phyloP scores from a whole-genome alignment of 805 yeast genomes.

The Cyberlindnera veronae region DNA sequence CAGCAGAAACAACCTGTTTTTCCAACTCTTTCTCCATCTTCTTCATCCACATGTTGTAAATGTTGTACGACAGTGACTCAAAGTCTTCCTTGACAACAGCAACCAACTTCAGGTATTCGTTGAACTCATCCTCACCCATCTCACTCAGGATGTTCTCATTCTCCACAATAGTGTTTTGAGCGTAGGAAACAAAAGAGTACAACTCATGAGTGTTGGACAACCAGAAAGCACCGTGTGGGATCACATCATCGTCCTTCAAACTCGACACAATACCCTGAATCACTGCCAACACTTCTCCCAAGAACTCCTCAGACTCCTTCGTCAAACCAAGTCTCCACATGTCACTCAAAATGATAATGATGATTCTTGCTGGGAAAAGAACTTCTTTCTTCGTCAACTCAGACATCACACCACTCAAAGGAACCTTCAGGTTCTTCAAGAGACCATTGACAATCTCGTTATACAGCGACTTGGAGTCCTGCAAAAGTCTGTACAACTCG shows the following conservation, averaged over 20 bases:
- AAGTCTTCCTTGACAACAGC: slow-evolving; percentile 92
- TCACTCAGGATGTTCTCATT: slow-evolving; percentile 76
- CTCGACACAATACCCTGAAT: slow-evolving; percentile 80
- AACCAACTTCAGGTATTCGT: slow-evolving; percentile 83
- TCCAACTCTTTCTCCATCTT: slow-evolving; percentile 87
- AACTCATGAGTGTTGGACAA: slow-evolving; percentile 93
- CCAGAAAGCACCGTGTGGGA: slow-evolving; percentile 96
- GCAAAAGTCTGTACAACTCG: slow-evolving; percentile 66
- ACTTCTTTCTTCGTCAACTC: slow-evolving; percentile 86
- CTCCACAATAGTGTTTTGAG: slow-evolving; percentile 85
- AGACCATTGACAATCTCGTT: slow-evolving; percentile 84
- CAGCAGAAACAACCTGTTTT: slow-evolving; percentile 92
- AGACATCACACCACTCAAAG: slow-evolving; percentile 80
- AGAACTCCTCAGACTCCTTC: slow-evolving; percentile 82
- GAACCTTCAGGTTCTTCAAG: slow-evolving; percentile 79
- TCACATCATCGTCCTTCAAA: slow-evolving; percentile 82
- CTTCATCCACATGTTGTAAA: slow-evolving; percentile 96
- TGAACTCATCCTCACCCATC: slow-evolving; percentile 86
- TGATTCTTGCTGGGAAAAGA: slow-evolving; percentile 91
- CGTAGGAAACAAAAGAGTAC: slow-evolving; percentile 90
- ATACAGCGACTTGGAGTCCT: slow-evolving; percentile 70
- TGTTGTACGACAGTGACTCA: slow-evolving; percentile 87
- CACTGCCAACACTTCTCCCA: slow-evolving; percentile 83
- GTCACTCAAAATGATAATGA: slow-evolving; percentile 87
- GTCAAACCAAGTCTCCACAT: slow-evolving; percentile 98